Evolutionary conservation across 2,329 filamentous ascomycete genomes (phyloP), one percentile per base, ranked within the genome.

Genomic region (Fusarium nodosum): DNA sequence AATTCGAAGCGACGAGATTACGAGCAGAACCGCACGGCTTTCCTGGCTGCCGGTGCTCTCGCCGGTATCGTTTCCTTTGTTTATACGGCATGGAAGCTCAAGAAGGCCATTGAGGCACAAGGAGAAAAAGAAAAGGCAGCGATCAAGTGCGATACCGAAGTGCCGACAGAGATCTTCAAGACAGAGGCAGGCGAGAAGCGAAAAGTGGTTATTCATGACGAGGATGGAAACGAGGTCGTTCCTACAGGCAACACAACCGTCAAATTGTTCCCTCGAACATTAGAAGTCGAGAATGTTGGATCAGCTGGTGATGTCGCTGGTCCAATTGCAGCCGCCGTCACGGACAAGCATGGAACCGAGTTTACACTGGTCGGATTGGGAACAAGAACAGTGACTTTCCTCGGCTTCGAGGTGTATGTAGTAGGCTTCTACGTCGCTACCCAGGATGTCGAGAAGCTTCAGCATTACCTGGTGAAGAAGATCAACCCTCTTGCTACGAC

Each of bases 361-460:
- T 98, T 97, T 79, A 94, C 93, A 24, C 86, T 98, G 0, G 87
- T 98, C 9, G 96, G 96, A 0, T 82, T 97, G 7, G 96, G 96
- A 20, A 90, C 97, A 67, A 88, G 96, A 57, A 94, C 91, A 1
- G 96, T 99, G 33, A 97, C 92, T 26, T 97, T 98, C 79, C 82
- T 98, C 45, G 84, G 88, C 50, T 93, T 99, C 45, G 91, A 97
- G 78, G 96, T 99, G 55, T 99, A 99, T 81, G 92, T 98, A 20
- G 92, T 97, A 0, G 96, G 95, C 18, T 88, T 97, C 74, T 99
- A 99, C 82, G 86, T 98, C 28, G 93, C 94, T 28, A 95, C 91
- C 0, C 84, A 90, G 38, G 94, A 97, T 75, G 89, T 99, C 62
- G 89, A 90, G 6, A 85, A 86, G n/a, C 84, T 99, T 41, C 95